Evolutionary conservation across 257 asterid genomes (phyloP), one percentile per base, ranked within the genome.

Genomic region (Galeopsis tetrahit): DNA sequence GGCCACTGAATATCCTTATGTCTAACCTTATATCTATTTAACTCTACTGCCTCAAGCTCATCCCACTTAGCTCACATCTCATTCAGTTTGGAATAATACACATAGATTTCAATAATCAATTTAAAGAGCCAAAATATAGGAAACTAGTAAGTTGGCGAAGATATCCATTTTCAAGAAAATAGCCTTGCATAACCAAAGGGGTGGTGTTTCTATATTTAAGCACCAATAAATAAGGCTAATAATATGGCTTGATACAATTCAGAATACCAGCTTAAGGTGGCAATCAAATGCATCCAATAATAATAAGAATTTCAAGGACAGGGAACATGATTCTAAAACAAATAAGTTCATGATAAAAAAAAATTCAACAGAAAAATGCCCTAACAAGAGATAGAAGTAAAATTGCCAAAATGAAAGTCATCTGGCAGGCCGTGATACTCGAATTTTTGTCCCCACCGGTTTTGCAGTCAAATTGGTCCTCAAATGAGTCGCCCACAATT

Each of bases 301-400:
- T 15, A 55, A 55, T 55, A 38, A 53, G 55, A 68, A 52, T 42
- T 39, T 44, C 65, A 55, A 55, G 38, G 43, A 39, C 31, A 69
- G 28, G 33, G n/a, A 34, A 49, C 72, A 68, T 10, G 21, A n/a
- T 34, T 4, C 3, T 10, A 15, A 9, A 52, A 53, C 39, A 36
- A 35, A 36, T 36, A n/a, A 34, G 64, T 57, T 68, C 21, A 52
- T 10, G 13, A 14, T 35, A 52, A n/a, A n/a, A n/a, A n/a, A n/a
- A n/a, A 35, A 1, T 40, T 34, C 48, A 61, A 61, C 46, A 35
- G 66, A 36, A 11, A 31, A 60, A 38, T 11, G 4, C 31, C 44
- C 11, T 35, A 10, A 14, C 3, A 2, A 62, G 5, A 36, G 42
- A 15, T 11, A n/a, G 5, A 61, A 35, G 40, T 7, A 15, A 38